Conservation (phyloP, 2,329 filamentous ascomycete species). For the Talaromyces piceae region DNA sequence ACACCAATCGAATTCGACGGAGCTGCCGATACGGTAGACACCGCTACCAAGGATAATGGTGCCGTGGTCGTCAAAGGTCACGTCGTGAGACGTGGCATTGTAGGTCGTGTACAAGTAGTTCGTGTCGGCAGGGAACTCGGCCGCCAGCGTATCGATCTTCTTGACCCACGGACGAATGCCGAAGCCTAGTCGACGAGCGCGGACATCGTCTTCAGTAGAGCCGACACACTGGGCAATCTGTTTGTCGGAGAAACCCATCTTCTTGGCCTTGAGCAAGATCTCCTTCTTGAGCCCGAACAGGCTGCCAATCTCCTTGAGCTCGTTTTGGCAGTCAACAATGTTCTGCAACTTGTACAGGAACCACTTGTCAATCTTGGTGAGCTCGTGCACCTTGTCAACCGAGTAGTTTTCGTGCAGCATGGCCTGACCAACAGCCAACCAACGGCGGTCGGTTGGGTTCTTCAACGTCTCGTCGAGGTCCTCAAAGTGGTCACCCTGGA, state of each 20-base stretch:
- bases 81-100: constrained; percentile 89
- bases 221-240: constrained; percentile 85
- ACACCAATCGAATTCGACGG: constrained; percentile 98
- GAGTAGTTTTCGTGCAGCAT: constrained; percentile 97
- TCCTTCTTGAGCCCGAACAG: constrained; percentile 82
- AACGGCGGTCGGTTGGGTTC: constrained; percentile 92
- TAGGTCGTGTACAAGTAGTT: constrained; percentile 98
- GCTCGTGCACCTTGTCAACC: constrained; percentile 81
- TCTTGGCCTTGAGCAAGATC: constrained; percentile 84
- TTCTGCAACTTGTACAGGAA: constrained; percentile 98
- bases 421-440: constrained; percentile 94
- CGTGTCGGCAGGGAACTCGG: constrained; percentile 89
- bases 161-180: constrained; percentile 94
- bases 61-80: constrained; percentile 87
- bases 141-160: constrained; percentile 95
- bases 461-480: constrained; percentile 81
- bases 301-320: constrained; percentile 76
- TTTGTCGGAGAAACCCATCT: constrained; percentile 93
- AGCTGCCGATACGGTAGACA: constrained; percentile 95
- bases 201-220: constrained; percentile 81
- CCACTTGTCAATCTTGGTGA: constrained; percentile 99
- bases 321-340: constrained; percentile 81
- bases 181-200: constrained; percentile 74
- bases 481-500: constrained; percentile 92
- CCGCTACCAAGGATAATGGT: constrained; percentile 84